phyloP scores from a whole-genome alignment of 2,329 filamentous ascomycete species.

The Trichophyton mentagrophytes region DNA sequence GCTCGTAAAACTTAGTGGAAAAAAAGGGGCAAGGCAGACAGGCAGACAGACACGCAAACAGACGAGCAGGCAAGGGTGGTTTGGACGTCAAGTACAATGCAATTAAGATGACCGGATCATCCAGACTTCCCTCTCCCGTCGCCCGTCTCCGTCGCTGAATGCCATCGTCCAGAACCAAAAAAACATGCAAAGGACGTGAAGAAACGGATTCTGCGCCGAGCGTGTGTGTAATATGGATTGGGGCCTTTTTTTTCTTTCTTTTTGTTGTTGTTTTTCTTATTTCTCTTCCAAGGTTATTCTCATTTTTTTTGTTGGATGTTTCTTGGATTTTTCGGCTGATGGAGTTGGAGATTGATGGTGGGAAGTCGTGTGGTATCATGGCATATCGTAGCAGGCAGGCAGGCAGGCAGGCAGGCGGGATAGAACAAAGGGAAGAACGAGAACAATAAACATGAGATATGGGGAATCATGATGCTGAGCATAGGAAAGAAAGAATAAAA shows the following conservation, averaged over 20 bases:
- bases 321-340: neutral
- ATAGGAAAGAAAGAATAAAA: neutral
- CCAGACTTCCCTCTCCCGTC: neutral
- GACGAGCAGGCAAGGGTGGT: neutral
- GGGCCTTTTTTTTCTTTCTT: neutral
- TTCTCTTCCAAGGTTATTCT: neutral
- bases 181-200: neutral
- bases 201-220: neutral
- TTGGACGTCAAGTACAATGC: neutral
- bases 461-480: neutral
- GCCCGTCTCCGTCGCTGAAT: too few relatives aligned
- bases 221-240: neutral
- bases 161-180: neutral
- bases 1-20: neutral
- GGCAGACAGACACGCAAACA: neutral
- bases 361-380: neutral
- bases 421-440: neutral
- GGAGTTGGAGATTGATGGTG: neutral
- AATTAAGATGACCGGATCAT: neutral
- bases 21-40: neutral
- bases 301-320: neutral
- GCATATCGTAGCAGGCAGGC: neutral
- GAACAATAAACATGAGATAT: neutral
- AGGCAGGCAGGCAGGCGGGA: neutral
- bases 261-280: neutral